Base-by-base conservation (phyloP, 2,329 filamentous ascomycete genomes). In the Hymenoscyphus fructigenus region DNA sequence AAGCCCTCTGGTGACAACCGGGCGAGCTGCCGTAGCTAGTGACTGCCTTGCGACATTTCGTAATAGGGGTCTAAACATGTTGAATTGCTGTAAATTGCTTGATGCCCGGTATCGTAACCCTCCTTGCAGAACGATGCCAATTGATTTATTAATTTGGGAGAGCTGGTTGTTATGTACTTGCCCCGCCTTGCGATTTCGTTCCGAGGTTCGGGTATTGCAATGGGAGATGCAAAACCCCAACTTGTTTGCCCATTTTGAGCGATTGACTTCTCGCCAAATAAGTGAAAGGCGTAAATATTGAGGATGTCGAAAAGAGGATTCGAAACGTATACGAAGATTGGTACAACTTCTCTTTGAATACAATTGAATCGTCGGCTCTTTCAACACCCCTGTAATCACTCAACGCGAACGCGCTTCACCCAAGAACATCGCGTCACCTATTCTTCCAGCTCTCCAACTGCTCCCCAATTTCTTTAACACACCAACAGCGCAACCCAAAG, bases 21-120 rank as follows among this genome's bases (percentile, higher is more conserved):
- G 66, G 36, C 69, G 70, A 47, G 67, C 59, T 14, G 47, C 20
- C 61, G 67, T 64, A 66, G 67, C 65, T 15, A 68, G 61, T 59
- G 72, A 69, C 69, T 71, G 70, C 57, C 66, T 68, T 10, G 66
- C 65, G 63, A 67, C 63, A 60, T 41, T 66, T 66, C 68, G 69
- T 57, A 75, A 60, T 38, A 73, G 26, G 36, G 73, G 63, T 70
- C 68, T 72, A 41, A 72, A 73, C 74, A 76, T 76, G 2, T 68
- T 72, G 65, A 57, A 29, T n/a, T 53, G 47, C 47, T 9, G 20
- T 53, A 53, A 53, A 26, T 53, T 53, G 47, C 20, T 23, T 26
- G 10, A 23, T 14, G 12, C 5, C 5, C 9, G 41, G 17, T n/a
- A 53, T 14, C 14, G 20, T 53, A 53, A 10, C 20, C 20, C 20